Percentiles rank a stretch among this genome's conserved stretches.
Conservation (phyloP, 2,329 filamentous ascomycete genomes). For the Penicillium digitatum region DNA sequence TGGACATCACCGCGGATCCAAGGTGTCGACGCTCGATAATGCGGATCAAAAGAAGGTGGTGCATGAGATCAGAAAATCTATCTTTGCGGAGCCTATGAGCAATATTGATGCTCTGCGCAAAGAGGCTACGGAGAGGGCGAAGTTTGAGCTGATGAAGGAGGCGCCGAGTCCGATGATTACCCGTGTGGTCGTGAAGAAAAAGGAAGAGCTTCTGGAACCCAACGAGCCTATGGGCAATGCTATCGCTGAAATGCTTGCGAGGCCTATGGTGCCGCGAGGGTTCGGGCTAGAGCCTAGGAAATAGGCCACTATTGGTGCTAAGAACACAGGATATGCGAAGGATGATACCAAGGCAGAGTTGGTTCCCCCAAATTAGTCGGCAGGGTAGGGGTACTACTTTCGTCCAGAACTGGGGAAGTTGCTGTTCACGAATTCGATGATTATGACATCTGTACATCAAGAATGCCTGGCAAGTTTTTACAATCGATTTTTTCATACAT, state of each 20-base stretch:
- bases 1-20: conserved; percentile 39
- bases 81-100: conserved; percentile 27
- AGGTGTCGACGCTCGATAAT: conserved; percentile 33
- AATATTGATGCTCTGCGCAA: conserved; percentile 30
- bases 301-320: background rate
- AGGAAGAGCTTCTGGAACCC: conserved; percentile 5
- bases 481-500: background rate
- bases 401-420: conserved; percentile 19
- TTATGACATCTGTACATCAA: conserved; percentile 21
- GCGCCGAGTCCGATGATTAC: conserved; percentile 1
- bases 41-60: conserved; percentile 36
- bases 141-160: conserved; percentile 27
- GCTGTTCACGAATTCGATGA: conserved; percentile 14
- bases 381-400: conserved; percentile 8
- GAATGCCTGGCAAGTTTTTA: conserved; percentile 3
- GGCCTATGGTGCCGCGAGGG: background rate
- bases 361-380: background rate
- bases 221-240: conserved; percentile 4
- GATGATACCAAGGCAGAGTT: conserved; percentile 10
- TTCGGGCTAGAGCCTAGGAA: conserved; percentile 1
- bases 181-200: background rate
- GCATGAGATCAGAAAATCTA: conserved; percentile 38
- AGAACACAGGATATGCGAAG: conserved; percentile 6
- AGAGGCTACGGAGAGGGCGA: conserved; percentile 25
- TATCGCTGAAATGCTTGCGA: conserved; percentile 6